phyloP scores from a whole-genome alignment of 202 grass and related monocot species.

The Saccharum hybrid region DNA sequence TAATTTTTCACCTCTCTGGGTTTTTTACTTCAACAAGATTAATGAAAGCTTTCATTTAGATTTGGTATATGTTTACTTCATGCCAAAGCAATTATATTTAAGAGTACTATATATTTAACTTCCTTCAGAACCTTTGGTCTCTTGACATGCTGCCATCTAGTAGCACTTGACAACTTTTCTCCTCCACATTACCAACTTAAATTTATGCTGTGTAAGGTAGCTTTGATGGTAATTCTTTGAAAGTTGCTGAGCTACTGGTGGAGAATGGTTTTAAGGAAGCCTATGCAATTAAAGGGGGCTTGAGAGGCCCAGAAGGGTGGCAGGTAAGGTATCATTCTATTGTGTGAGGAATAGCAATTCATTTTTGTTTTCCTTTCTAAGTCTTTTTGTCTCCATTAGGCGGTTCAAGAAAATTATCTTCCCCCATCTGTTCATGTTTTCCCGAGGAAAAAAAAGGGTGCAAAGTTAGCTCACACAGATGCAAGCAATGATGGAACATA shows the following conservation, averaged over 20 bases:
- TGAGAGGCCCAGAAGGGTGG: conserved; percentile 95
- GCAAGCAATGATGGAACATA: conserved; percentile 39
- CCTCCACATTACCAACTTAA: conserved; percentile 41
- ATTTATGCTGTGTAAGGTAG: conserved; percentile 82
- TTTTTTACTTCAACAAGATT: not conserved
- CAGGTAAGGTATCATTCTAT: conserved; percentile 53
- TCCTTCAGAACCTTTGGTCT: not conserved
- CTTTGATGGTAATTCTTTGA: conserved; percentile 91
- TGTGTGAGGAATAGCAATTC: not conserved
- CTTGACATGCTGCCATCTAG: conserved; percentile 4
- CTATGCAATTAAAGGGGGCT: conserved; percentile 83
- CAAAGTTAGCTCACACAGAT: conserved; percentile 36
- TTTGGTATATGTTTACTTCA: not conserved
- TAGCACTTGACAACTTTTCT: not conserved
- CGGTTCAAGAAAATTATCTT: conserved; percentile 80
- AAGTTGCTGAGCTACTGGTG: conserved; percentile 82
- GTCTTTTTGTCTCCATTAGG: conserved; percentile 43
- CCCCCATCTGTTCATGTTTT: conserved; percentile 81
- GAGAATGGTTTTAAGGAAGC: conserved; percentile 94
- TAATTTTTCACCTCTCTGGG: not conserved
- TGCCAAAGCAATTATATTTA: conserved; percentile 2
- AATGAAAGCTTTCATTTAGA: not conserved
- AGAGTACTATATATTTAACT: not conserved
- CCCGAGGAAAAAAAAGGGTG: conserved; percentile 56
- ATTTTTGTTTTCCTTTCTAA: conserved; percentile 11